These are phyloP conservation scores for Conticribra weissflogii DNA, from an alignment of 108 stramenopile species.

Conservation along the genomic window DNA sequence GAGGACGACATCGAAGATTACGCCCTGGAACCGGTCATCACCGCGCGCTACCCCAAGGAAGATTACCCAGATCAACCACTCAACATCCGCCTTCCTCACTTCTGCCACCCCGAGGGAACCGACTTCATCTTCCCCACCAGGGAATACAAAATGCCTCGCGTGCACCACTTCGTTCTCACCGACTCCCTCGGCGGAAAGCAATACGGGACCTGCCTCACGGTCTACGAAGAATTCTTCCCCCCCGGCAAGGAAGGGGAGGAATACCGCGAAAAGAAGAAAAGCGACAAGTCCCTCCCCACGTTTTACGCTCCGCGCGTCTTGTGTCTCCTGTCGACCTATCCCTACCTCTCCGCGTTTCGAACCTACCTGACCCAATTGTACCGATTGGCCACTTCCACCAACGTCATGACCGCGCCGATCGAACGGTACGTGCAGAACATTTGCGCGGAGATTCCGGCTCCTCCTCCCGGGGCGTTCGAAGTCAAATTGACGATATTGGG, in stretches of 20 bases:
- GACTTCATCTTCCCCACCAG: constrained; percentile 57
- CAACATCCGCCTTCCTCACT: constrained; percentile 76
- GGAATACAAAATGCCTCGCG: constrained; percentile 67
- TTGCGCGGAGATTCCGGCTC: constrained; percentile 93
- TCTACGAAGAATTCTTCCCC: constrained; percentile 74
- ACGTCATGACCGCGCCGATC: constrained; percentile 90
- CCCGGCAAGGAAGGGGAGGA: constrained; percentile 5
- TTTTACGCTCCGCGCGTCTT: constrained; percentile 87
- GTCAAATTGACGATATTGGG: constrained; percentile 74
- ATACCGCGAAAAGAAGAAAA: constrained; percentile 8
- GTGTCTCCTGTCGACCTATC: constrained; percentile 92
- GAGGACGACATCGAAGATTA: not conserved
- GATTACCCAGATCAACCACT: constrained; percentile 70
- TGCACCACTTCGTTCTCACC: constrained; percentile 84
- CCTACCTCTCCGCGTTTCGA: constrained; percentile 90
- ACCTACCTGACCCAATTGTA: constrained; percentile 91
- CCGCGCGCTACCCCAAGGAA: constrained; percentile 67
- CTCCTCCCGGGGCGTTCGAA: constrained; percentile 92
- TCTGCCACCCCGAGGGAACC: constrained; percentile 71
- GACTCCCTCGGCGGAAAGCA: constrained; percentile 75
- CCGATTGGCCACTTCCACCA: constrained; percentile 84
- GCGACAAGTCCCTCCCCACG: too few relatives aligned
- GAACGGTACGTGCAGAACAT: constrained; percentile 95
- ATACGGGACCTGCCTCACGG: constrained; percentile 80
- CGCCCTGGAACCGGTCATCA: constrained; percentile 65